Evolutionary conservation across 768 basidiomycete species (phyloP).

Genomic region (Clitopilus hobsonii): DNA sequence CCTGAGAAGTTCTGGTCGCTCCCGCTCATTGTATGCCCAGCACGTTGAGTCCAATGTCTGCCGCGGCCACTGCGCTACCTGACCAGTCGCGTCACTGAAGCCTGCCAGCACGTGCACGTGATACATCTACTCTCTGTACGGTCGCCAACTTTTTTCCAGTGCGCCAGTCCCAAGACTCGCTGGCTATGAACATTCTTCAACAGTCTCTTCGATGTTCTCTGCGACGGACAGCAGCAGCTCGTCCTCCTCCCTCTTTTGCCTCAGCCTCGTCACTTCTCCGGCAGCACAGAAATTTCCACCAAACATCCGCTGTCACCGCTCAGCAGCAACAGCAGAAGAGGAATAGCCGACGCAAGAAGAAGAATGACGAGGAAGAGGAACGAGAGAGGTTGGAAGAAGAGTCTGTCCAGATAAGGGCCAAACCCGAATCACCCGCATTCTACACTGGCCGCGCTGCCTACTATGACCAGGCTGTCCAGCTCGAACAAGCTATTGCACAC

Average conservation of each 20-base stretch:
- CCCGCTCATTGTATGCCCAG: conserved; percentile 18
- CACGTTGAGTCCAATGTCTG: background rate
- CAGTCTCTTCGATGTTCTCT: conserved; percentile 15
- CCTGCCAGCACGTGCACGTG: conserved; percentile 20
- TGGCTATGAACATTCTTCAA: conserved; percentile 24
- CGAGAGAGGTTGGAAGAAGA: conserved; percentile 9
- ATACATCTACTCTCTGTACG: conserved; percentile 1
- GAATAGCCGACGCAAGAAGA: conserved; percentile 12
- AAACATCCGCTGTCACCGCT: background rate
- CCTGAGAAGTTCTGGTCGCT: conserved; percentile 86
- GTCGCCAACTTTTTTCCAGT: conserved; percentile 10
- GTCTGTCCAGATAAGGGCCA: background rate
- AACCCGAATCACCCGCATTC: conserved; percentile 67
- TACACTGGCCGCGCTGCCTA: conserved; percentile 78
- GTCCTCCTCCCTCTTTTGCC: background rate
- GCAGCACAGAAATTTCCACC: background rate
- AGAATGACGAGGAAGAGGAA: conserved; percentile 10
- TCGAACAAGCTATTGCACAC: conserved; percentile 59
- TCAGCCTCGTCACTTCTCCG: background rate
- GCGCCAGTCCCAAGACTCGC: background rate
- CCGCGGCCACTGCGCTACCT: background rate
- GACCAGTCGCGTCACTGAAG: background rate
- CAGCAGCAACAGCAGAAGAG: conserved; percentile 8
- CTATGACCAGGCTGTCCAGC: conserved; percentile 63
- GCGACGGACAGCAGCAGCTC: conserved; percentile 9